Conservation (phyloP, 768 basidiomycete species). For the Pleurotus citrinopileatus region DNA sequence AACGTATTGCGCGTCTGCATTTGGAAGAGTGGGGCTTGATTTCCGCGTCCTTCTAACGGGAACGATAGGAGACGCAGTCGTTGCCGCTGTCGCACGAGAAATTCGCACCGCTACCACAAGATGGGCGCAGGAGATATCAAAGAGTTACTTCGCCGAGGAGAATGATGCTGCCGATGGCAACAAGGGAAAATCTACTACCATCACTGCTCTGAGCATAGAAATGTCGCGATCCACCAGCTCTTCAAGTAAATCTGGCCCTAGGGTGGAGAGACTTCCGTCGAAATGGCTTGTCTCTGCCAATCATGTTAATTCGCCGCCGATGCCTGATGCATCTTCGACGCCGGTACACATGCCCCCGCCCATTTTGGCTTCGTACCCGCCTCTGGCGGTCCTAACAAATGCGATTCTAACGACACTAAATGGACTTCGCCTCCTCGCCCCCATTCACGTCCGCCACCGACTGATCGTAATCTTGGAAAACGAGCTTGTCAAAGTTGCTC, state of each 20-base stretch:
- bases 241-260: slow-evolving; percentile 11
- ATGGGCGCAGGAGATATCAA: slow-evolving; percentile 31
- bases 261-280: slow-evolving; percentile 33
- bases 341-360: slow-evolving; percentile 64
- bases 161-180: neutral
- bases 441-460: slow-evolving; percentile 52
- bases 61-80: slow-evolving; percentile 66
- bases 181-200: neutral
- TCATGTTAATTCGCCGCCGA: slow-evolving; percentile 24
- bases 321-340: slow-evolving; percentile 25
- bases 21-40: slow-evolving; percentile 89
- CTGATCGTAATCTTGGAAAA: slow-evolving; percentile 49
- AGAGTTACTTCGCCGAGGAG: slow-evolving; percentile 15
- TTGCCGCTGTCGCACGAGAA: slow-evolving; percentile 51
- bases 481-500: slow-evolving; percentile 44
- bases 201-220: slow-evolving; percentile 9
- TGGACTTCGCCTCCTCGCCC: slow-evolving; percentile 77
- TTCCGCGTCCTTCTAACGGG: slow-evolving; percentile 69
- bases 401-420: slow-evolving; percentile 73
- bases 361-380: slow-evolving; percentile 68
- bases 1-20: slow-evolving; percentile 89
- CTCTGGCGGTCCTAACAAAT: slow-evolving; percentile 73
- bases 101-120: slow-evolving; percentile 37
- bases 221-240: slow-evolving; percentile 1
- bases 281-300: slow-evolving; percentile 47